Evolutionary conservation across 2,329 filamentous ascomycete species (phyloP).

Genomic region (Lasiodiplodia gonubiensis): DNA sequence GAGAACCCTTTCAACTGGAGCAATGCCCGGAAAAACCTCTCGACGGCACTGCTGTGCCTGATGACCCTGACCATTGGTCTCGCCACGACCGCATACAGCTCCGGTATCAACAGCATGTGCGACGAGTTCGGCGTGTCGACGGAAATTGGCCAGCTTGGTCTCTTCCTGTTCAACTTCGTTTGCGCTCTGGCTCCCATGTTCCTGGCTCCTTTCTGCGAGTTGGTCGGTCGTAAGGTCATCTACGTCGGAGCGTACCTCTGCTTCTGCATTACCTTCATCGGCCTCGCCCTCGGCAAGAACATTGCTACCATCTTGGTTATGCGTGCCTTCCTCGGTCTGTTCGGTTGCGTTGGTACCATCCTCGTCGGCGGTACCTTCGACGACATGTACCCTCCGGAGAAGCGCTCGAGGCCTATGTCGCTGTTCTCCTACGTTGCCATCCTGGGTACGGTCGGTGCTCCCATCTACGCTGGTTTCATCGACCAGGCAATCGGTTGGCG

Average conservation of each 20-base stretch:
- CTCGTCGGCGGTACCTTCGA: conserved; percentile 58
- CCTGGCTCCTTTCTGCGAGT: conserved; percentile 57
- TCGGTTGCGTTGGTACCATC: conserved; percentile 58
- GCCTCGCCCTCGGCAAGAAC: conserved; percentile 55
- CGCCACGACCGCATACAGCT: conserved; percentile 60
- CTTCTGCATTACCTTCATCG: conserved; percentile 57
- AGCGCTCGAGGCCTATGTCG: conserved; percentile 56
- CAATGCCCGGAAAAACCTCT: conserved; percentile 51
- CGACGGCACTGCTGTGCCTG: conserved; percentile 55
- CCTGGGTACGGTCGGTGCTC: conserved; percentile 59
- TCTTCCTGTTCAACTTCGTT: conserved; percentile 58
- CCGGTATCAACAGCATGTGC: conserved; percentile 55
- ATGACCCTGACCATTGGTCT: conserved; percentile 62
- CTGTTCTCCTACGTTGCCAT: conserved; percentile 58
- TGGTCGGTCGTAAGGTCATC: conserved; percentile 55
- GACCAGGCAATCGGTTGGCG: conserved; percentile 60
- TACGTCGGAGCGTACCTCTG: conserved; percentile 54
- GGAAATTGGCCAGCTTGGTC: conserved; percentile 55
- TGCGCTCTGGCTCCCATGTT: conserved; percentile 56
- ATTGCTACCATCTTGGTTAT: conserved; percentile 57
- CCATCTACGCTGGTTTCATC: conserved; percentile 62
- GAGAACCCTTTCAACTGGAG: conserved; percentile 62
- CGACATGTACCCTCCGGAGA: conserved; percentile 56
- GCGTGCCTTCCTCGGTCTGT: conserved; percentile 55
- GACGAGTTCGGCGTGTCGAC: conserved; percentile 51